Conservation (phyloP, 2,329 filamentous ascomycete species). For the Colletotrichum sp. region DNA sequence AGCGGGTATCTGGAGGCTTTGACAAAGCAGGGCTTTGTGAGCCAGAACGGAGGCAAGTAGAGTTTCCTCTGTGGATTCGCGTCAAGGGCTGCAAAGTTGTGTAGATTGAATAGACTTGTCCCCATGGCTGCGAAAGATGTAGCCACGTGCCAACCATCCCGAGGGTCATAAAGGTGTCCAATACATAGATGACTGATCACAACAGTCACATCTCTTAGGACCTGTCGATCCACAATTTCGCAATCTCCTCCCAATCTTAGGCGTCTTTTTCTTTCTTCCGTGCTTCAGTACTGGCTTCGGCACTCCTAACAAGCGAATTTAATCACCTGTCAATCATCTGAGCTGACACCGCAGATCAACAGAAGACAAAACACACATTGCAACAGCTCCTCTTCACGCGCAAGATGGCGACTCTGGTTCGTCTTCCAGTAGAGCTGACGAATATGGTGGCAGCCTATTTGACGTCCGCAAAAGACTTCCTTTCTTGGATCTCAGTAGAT, state of each 20-base stretch:
- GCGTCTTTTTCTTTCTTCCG: not conserved
- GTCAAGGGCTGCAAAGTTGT: not conserved
- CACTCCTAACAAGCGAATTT: not conserved
- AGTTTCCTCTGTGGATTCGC: not conserved
- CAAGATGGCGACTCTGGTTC: not conserved
- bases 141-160: not conserved
- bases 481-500: not conserved
- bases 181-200: not conserved
- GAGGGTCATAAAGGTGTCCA: not conserved
- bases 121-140: not conserved
- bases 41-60: not conserved
- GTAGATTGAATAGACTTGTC: not conserved
- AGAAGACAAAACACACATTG: not conserved
- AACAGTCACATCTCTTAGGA: accelerated
- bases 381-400: not conserved
- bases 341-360: not conserved
- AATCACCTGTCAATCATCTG: not conserved
- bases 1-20: not conserved
- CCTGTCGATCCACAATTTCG: not conserved
- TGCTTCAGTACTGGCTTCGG: not conserved
- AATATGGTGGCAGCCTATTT: not conserved
- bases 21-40: not conserved
- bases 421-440: not conserved
- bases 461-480: not conserved
- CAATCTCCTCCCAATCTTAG: no score